These are phyloP conservation scores for Circinella minor DNA, from an alignment of 371 early-diverging fungal species.

Conservation along the genomic window DNA sequence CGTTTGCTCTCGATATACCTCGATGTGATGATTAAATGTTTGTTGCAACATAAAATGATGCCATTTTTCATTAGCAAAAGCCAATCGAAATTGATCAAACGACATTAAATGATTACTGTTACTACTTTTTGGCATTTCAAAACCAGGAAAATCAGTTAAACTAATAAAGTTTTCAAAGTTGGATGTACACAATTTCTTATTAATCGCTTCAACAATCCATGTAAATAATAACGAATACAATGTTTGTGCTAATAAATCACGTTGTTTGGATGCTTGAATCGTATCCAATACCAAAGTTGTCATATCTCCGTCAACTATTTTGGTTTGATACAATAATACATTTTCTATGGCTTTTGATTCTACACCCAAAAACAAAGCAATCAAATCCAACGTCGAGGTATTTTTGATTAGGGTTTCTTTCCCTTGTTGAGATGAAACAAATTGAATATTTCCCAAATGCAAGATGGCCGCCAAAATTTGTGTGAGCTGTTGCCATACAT, in stretches of 20 bases:
- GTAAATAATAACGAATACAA: constrained; percentile 82
- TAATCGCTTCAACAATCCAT: constrained; percentile 89
- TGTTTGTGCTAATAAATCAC: constrained; percentile 74
- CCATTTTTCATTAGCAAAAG: constrained; percentile 84
- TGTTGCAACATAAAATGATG: constrained; percentile 64
- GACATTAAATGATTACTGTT: constrained; percentile 22
- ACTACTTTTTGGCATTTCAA: constrained; percentile 7
- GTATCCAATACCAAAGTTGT: constrained; percentile 83
- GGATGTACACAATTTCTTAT: constrained; percentile 69
- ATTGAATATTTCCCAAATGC: constrained; percentile 86
- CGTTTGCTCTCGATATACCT: constrained; percentile 54
- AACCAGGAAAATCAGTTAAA: constrained; percentile 64
- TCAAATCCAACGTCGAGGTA: constrained; percentile 65
- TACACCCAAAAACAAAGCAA: constrained; percentile 85
- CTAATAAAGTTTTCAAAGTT: constrained; percentile 67
- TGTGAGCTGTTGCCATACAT: constrained; percentile 76
- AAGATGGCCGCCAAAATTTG: constrained; percentile 87
- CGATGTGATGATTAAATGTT: constrained; percentile 57
- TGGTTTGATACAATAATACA: constrained; percentile 82
- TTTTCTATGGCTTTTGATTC: constrained; percentile 74
- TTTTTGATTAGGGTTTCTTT: constrained; percentile 73
- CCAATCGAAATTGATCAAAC: constrained; percentile 75
- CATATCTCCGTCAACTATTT: constrained; percentile 75
- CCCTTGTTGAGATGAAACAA: constrained; percentile 43
- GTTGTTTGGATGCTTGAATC: constrained; percentile 69